Base-by-base conservation (phyloP, 768 basidiomycete species). In the Filobasidium floriforme region DNA sequence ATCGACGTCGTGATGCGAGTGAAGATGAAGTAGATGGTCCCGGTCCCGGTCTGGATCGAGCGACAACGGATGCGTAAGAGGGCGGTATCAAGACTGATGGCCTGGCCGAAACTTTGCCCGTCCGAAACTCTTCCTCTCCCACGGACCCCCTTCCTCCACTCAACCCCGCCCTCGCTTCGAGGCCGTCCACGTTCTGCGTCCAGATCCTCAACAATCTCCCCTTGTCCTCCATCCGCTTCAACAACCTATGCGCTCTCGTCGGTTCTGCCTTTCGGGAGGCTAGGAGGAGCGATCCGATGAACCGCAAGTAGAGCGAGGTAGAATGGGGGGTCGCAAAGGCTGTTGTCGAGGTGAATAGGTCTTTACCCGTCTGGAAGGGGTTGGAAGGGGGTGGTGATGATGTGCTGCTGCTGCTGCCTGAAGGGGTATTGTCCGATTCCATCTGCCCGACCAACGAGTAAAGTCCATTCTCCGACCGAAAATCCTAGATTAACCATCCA, bases 141-240 rank as follows among this genome's bases (percentile, higher is more conserved):
- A 60, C 44, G 12, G n/a, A 1, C 1, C 41, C 6, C 41, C 46
- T 43, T 28, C 44, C 59, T 12, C 14, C 59, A 2, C 57, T 59
- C 28, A 99, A 82, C 0, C 93, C 93, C 0, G 85, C 85, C 62
- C 83, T 82, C 72, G 86, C 88, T 75, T 99, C 96, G 14, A 99
- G 80, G 12, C 92, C 94, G 79, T 99, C 96, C 54, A 99, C 93
- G 76, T 99, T 99, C 80, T 99, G 96, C 0, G 96, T 97, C 77
- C 97, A 99, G 14, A 88, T 89, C 66, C 96, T 85, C 28, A 94
- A 76, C 11, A 99, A 80, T 78, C 88, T 92, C 60, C 87, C 87
- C 78, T 90, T 92, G 18, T 83, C 64, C 46, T 96, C 89, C 0
- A 98, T 84, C 3, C 85, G 85, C 72, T 87, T 86, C 66, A 99